Conservation (phyloP, 371 early-diverging fungal species). For the Mortierella sp. region DNA sequence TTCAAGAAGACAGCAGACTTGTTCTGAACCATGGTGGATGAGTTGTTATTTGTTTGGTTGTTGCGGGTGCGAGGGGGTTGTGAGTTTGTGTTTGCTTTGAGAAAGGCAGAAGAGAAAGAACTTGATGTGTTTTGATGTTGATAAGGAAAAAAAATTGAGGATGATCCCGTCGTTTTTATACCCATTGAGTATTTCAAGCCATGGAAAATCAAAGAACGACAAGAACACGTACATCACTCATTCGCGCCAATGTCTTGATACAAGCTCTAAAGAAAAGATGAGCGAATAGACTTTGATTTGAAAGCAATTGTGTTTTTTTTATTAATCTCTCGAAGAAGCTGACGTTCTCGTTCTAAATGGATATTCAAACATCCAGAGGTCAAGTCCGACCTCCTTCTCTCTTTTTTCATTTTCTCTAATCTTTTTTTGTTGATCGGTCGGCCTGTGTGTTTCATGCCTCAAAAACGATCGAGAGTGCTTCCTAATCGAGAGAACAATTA, state of each 20-base stretch:
- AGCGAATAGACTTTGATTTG: background rate
- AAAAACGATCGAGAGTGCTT: background rate
- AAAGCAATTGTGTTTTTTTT: background rate
- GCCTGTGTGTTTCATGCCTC: background rate
- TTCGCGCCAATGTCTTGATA: background rate
- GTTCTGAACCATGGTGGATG: background rate
- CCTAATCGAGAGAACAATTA: background rate
- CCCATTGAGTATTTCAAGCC: background rate
- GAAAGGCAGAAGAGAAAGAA: background rate
- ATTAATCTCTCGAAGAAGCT: background rate
- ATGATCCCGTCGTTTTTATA: background rate
- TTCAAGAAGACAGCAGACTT: constrained; percentile 19
- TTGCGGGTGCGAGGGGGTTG: background rate
- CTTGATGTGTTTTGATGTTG: background rate
- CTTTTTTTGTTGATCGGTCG: background rate
- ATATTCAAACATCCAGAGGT: background rate
- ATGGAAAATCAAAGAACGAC: background rate
- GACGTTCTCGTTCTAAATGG: too few species aligned
- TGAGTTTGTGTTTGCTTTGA: background rate
- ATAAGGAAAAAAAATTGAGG: background rate
- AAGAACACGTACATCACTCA: background rate
- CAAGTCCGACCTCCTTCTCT: background rate
- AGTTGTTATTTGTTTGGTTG: background rate
- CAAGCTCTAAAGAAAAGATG: background rate
- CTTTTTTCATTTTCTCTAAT: background rate